Conservation (phyloP, 495 filamentous ascomycete species). For the Podospora australis region DNA sequence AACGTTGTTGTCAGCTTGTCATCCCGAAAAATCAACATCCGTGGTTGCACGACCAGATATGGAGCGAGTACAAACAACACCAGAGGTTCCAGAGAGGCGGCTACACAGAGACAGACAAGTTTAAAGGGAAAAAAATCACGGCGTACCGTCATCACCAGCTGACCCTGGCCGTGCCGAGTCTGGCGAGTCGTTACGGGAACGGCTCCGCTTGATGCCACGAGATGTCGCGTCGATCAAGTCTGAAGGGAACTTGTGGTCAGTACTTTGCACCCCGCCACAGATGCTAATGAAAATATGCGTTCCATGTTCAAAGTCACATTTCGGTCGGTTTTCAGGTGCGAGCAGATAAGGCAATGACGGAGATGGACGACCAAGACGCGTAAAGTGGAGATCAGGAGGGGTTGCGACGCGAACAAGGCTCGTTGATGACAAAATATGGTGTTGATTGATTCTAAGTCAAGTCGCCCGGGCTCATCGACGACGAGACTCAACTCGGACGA, state of each 20-base stretch:
- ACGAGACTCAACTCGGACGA: too few relatives aligned
- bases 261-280: constrained; percentile 7
- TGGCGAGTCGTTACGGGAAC: constrained; percentile 74
- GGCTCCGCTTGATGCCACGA: constrained; percentile 87
- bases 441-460: too few relatives aligned
- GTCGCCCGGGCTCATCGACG: too few relatives aligned
- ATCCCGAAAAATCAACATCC: constrained; percentile 18
- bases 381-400: constrained; percentile 2
- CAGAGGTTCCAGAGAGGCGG: constrained; percentile 18
- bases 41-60: constrained; percentile 34
- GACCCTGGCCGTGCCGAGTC: constrained; percentile 53
- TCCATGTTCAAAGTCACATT: too few relatives aligned
- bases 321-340: neutral
- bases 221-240: constrained; percentile 38
- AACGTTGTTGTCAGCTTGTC: constrained; percentile 34
- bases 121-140: constrained; percentile 19
- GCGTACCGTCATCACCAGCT: constrained; percentile 79
- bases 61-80: constrained; percentile 25
- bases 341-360: neutral
- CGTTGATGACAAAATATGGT: too few relatives aligned
- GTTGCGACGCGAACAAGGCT: neutral
- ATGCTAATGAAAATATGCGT: neutral
- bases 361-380: neutral
- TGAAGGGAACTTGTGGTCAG: constrained; percentile 24
- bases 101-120: constrained; percentile 30